phyloP scores from a whole-genome alignment of 1,284 basidiomycete species.

The Meripilus lineatus region DNA sequence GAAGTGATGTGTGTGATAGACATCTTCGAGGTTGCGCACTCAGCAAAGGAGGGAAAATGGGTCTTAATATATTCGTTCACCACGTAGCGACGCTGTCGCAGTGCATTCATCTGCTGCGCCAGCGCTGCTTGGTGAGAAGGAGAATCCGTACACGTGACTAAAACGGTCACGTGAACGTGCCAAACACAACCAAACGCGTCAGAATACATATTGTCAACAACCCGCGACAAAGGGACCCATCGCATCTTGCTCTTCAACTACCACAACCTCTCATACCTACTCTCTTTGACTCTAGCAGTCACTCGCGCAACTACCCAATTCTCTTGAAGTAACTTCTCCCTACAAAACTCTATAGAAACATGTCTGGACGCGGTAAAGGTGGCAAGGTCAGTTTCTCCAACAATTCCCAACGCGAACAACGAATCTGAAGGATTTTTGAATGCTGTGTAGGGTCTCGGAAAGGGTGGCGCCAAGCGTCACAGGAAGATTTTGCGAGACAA shows the following conservation, averaged over 20 bases:
- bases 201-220: slow-evolving; percentile 11
- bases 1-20: slow-evolving; percentile 59
- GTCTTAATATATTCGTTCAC: too few relatives aligned
- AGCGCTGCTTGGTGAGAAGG: neutral
- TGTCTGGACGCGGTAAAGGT: slow-evolving; percentile 66
- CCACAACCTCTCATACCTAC: slow-evolving; percentile 10
- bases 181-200: slow-evolving; percentile 19
- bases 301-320: slow-evolving; percentile 7
- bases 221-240: slow-evolving; percentile 9
- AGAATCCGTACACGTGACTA: slow-evolving; percentile 12
- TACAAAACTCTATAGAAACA: slow-evolving; percentile 23
- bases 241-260: slow-evolving; percentile 7
- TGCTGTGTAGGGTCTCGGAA: slow-evolving; percentile 32
- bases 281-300: slow-evolving; percentile 4
- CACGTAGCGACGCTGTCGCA: too few relatives aligned
- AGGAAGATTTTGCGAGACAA: slow-evolving; percentile 86
- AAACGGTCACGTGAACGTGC: too few relatives aligned
- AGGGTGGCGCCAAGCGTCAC: slow-evolving; percentile 82
- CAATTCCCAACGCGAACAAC: too few relatives aligned
- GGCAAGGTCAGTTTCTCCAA: slow-evolving; percentile 31
- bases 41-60: neutral
- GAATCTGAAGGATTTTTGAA: too few relatives aligned
- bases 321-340: slow-evolving; percentile 5
- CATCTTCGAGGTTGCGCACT: slow-evolving; percentile 31
- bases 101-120: slow-evolving; percentile 1